These are phyloP conservation scores for Pyrenophora tritici-repentis DNA, from an alignment of 2,329 filamentous ascomycete species.

Conservation along the genomic window DNA sequence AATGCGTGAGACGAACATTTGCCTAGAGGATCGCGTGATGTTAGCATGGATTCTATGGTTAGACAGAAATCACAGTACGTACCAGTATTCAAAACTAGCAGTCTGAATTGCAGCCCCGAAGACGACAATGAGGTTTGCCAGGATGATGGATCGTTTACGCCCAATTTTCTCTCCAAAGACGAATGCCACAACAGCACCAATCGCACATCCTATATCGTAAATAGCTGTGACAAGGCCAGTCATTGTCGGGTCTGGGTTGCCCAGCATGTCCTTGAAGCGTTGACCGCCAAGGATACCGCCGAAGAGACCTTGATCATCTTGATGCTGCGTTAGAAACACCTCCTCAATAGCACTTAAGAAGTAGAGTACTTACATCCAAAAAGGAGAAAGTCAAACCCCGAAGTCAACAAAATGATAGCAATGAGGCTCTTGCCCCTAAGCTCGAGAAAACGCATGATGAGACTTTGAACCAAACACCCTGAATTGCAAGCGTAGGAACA, in stretches of 20 bases:
- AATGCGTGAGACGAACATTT: conserved; percentile 45
- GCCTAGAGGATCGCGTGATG: neutral
- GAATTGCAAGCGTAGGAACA: neutral
- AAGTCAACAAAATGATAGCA: conserved; percentile 17
- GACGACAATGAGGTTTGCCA: conserved; percentile 53
- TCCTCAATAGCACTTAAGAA: too few relatives aligned
- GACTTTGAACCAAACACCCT: neutral
- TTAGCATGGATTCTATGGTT: neutral
- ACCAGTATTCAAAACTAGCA: conserved; percentile 33
- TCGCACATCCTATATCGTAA: conserved; percentile 49
- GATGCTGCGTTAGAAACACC: neutral
- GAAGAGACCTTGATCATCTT: conserved; percentile 35
- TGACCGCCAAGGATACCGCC: conserved; percentile 31
- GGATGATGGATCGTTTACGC: conserved; percentile 59
- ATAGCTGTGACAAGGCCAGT: conserved; percentile 48
- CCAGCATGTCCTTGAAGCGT: conserved; percentile 26
- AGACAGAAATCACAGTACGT: too few relatives aligned
- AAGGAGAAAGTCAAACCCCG: conserved; percentile 21
- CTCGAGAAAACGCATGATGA: conserved; percentile 15
- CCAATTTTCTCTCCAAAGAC: conserved; percentile 62
- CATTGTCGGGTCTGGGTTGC: conserved; percentile 17
- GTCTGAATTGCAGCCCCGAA: conserved; percentile 42
- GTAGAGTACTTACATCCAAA: conserved; percentile 16
- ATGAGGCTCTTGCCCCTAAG: conserved; percentile 22
- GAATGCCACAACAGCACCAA: conserved; percentile 45